Evolutionary conservation across 352 stramenopile species (phyloP).

Genomic region (Globisporangium carolinianum): DNA sequence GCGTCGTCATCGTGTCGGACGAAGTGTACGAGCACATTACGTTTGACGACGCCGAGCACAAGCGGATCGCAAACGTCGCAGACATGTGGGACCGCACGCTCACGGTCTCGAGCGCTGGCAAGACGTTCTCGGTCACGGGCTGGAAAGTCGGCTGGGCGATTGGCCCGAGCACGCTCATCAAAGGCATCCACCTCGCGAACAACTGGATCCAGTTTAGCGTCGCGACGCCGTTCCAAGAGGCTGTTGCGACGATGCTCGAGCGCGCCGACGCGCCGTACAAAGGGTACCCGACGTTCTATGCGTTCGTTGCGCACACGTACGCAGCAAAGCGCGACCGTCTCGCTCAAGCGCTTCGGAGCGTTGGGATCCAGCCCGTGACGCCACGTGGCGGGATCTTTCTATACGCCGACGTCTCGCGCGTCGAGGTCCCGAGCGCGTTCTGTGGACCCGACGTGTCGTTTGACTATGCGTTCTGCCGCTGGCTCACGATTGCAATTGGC

Average conservation of each 20-base stretch:
- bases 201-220: slow-evolving; percentile 88
- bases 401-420: slow-evolving; percentile 70
- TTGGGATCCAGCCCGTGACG: slow-evolving; percentile 59
- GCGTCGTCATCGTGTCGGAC: slow-evolving; percentile 94
- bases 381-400: slow-evolving; percentile 72
- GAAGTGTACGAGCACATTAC: slow-evolving; percentile 98
- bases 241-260: slow-evolving; percentile 74
- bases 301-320: slow-evolving; percentile 71
- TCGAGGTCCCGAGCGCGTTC: slow-evolving; percentile 52
- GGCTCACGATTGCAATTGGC: slow-evolving; percentile 86
- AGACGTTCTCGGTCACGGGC: slow-evolving; percentile 91
- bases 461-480: slow-evolving; percentile 92
- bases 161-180: slow-evolving; percentile 63
- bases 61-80: slow-evolving; percentile 69
- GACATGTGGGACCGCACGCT: slow-evolving; percentile 85
- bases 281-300: slow-evolving; percentile 71
- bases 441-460: slow-evolving; percentile 40
- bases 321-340: slow-evolving; percentile 67
- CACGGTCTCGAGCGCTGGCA: slow-evolving; percentile 87
- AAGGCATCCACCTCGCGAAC: slow-evolving; percentile 74
- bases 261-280: slow-evolving; percentile 62
- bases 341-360: slow-evolving; percentile 31
- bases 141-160: slow-evolving; percentile 93
- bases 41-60: slow-evolving; percentile 69
- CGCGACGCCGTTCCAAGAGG: slow-evolving; percentile 80